Base-by-base conservation (phyloP, 257 asterid genomes). In the Jasminum sambac region DNA sequence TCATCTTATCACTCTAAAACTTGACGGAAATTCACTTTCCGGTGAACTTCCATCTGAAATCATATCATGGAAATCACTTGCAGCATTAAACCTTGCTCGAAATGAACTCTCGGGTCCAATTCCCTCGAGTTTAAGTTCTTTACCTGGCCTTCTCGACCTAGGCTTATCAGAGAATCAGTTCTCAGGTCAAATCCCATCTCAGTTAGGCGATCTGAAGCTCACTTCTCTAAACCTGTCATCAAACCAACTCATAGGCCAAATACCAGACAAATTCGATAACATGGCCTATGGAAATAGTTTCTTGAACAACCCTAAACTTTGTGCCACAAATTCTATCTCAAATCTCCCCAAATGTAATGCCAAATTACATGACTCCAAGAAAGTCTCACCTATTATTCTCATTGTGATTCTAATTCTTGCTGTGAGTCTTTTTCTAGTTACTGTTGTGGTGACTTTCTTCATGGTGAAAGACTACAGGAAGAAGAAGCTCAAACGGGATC, bases 11-110 rank as follows among this genome's bases (percentile, higher is more conserved):
- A 80, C 80, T 63, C 75, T 92, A 43, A 46, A 24, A 24, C 88
- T 90, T 5, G 96, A 88, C 50, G 95, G 98, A 3, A 92, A 92
- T 71, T 81, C 82, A 5, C 81, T 92, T 59, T 82, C 91, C 7
- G 95, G 96, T 64, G 81, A 63, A 64, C 78, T 92, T 4, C 98
- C 95, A 19, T 52, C 83, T 36, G 57, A 79, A 40, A 85, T 92
- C 4, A 26, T 76, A 4, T 92, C 98, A 1, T 92, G 98, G 98
- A 65, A 60, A 9, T 90, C 96, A 48, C 84, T 92, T 37, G 67
- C 71, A 23, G 59, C 55, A 3, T 67, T 92, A 81, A 80, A 82
- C 63, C 84, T 92, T 36, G 76, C 96, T 0, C 69, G 93, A 67
- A 92, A 92, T 69, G 19, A 77, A 30, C 76, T 92, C 34, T 80